phyloP scores from a whole-genome alignment of 2,329 filamentous ascomycete species.

The Aspergillus carbonarius region DNA sequence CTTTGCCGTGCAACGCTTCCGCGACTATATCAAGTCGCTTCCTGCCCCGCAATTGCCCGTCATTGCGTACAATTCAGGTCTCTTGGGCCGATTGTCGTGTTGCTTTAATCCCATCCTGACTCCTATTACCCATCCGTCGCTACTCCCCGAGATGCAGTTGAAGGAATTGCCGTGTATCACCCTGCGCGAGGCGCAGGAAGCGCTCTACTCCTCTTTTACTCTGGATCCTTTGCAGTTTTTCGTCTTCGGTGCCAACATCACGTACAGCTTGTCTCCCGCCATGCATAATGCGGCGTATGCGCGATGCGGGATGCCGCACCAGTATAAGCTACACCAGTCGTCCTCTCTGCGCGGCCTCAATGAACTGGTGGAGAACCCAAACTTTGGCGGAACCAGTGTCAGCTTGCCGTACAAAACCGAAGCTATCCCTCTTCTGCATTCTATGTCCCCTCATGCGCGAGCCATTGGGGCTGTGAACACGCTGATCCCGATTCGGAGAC shows the following conservation, averaged over 20 bases:
- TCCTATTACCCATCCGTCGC: slow-evolving; percentile 55
- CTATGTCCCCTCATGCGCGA: slow-evolving; percentile 68
- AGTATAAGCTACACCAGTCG: slow-evolving; percentile 65
- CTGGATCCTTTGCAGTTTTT: slow-evolving; percentile 70
- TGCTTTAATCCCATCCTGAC: slow-evolving; percentile 67
- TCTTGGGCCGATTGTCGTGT: slow-evolving; percentile 62
- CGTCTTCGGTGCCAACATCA: slow-evolving; percentile 70
- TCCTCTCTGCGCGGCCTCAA: slow-evolving; percentile 62
- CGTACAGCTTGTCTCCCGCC: slow-evolving; percentile 71
- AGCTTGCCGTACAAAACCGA: slow-evolving; percentile 74
- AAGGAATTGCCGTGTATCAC: slow-evolving; percentile 56
- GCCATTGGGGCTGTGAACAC: slow-evolving; percentile 78
- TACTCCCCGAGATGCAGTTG: slow-evolving; percentile 44
- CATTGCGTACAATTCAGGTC: slow-evolving; percentile 65
- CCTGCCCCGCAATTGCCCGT: slow-evolving; percentile 52
- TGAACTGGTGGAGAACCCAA: slow-evolving; percentile 62
- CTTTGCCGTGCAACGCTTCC: slow-evolving; percentile 58
- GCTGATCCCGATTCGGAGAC: slow-evolving; percentile 66
- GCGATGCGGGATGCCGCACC: slow-evolving; percentile 66
- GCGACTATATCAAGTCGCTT: slow-evolving; percentile 49
- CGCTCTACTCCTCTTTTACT: slow-evolving; percentile 65
- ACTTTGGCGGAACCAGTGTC: slow-evolving; percentile 71
- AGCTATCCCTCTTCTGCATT: slow-evolving; percentile 63
- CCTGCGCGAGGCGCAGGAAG: slow-evolving; percentile 61
- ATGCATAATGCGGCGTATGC: slow-evolving; percentile 73